phyloP scores from a whole-genome alignment of 164 flowering plant genomes.

The Protea cynaroides region DNA sequence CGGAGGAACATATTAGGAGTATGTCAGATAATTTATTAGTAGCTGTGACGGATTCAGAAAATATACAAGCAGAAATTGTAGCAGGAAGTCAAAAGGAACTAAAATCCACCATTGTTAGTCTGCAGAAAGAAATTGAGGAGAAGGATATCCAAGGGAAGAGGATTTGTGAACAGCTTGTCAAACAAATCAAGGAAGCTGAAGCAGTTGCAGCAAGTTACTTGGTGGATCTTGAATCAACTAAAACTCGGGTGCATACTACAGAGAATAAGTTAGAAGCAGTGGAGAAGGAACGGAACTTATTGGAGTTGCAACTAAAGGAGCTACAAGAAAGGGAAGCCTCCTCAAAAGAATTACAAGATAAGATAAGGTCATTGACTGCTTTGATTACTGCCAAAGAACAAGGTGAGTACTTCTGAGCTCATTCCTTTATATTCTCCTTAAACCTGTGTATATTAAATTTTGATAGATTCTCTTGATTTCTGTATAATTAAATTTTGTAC shows the following conservation, averaged over 20 bases:
- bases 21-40: constrained; percentile 40
- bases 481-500: not conserved
- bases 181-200: constrained; percentile 85
- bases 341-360: constrained; percentile 45
- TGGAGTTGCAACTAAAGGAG: constrained; percentile 50
- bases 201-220: constrained; percentile 45
- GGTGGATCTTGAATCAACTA: constrained; percentile 52
- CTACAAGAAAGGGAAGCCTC: constrained; percentile 35
- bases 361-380: constrained; percentile 46
- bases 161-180: constrained; percentile 67
- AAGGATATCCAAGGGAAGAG: constrained; percentile 75
- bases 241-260: constrained; percentile 34
- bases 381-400: constrained; percentile 67
- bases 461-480: not conserved
- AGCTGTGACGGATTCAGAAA: constrained; percentile 40
- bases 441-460: not conserved
- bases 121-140: constrained; percentile 87
- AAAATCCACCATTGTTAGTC: constrained; percentile 46
- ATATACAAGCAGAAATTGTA: constrained; percentile 30
- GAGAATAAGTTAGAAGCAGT: constrained; percentile 38
- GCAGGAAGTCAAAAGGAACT: constrained; percentile 53
- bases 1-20: constrained; percentile 46
- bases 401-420: constrained; percentile 40
- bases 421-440: not conserved
- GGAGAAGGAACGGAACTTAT: constrained; percentile 38